These are phyloP conservation scores for Nothopassalora personata DNA, from an alignment of 2,329 filamentous ascomycete genomes.

Conservation along the genomic window DNA sequence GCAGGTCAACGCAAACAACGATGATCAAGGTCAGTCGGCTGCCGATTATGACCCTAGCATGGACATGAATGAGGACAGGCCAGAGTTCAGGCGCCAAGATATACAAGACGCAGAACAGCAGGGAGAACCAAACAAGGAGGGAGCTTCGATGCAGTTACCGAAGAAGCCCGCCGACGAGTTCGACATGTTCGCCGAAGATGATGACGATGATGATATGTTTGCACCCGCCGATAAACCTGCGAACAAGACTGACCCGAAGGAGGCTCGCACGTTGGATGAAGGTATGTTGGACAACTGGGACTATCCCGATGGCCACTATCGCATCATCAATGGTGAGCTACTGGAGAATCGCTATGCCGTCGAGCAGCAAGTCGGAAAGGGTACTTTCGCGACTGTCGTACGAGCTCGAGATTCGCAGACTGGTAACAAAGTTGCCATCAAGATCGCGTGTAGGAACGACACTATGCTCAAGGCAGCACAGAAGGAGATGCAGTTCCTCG, in stretches of 20 bases:
- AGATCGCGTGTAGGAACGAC: constrained; percentile 92
- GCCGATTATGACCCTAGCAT: constrained; percentile 86
- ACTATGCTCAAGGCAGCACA: constrained; percentile 71
- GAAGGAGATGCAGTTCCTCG: constrained; percentile 89
- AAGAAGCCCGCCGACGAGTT: constrained; percentile 36
- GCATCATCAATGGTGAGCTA: constrained; percentile 84
- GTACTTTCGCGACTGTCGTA: constrained; percentile 96
- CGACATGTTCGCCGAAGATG: constrained; percentile 59
- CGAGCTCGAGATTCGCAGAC: constrained; percentile 73
- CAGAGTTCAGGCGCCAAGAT: constrained; percentile 26
- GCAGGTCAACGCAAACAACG: constrained; percentile 28
- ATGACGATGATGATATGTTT: constrained; percentile 83
- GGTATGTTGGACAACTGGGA: constrained; percentile 88
- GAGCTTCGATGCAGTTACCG: background rate
- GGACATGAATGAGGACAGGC: constrained; percentile 75
- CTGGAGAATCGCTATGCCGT: constrained; percentile 86
- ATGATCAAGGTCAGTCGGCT: constrained; percentile 74
- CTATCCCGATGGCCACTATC: constrained; percentile 94
- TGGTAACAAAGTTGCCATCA: constrained; percentile 76
- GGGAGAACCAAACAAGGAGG: background rate
- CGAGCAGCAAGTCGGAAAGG: constrained; percentile 79
- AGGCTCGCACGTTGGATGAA: constrained; percentile 57
- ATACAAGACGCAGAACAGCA: constrained; percentile 20
- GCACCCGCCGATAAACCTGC: constrained; percentile 52
- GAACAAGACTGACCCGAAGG: constrained; percentile 44